Base-by-base conservation (phyloP, 2,329 filamentous ascomycete genomes). In the Westerdykella aurantiaca region DNA sequence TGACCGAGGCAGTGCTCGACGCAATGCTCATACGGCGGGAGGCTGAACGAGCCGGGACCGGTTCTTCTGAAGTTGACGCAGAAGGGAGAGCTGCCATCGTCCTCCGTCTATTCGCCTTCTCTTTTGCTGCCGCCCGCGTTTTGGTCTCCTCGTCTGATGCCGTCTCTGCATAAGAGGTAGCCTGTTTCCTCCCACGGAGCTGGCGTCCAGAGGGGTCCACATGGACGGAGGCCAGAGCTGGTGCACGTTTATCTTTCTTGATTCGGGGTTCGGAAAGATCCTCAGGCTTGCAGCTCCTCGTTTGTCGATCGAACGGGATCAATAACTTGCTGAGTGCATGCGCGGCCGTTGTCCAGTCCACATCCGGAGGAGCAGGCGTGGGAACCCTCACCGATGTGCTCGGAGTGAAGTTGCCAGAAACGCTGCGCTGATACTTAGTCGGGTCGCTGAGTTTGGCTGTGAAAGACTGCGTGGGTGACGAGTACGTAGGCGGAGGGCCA, bases 381-480 rank as follows among this genome's bases (percentile, higher is more conserved):
- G 79, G 74, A 14, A 66, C 68, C 45, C 66, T 67, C 18, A 72
- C 63, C 39, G 65, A 64, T 51, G 61, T 60, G 22, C 63, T 55
- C 31, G 68, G 53, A 9, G 39, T 39, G 16, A 51, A 56, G 25
- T 53, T 55, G 21, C 76, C 76, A 2, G 83, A 85, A 22, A 82
- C 66, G 50, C 76, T 85, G 22, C 83, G 77, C 34, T 80, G 77
- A 50, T 86, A 72, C 48, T 81, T 85, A 7, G 81, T 72, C 1
- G 83, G 78, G 37, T 85, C 79, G 1, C 86, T 76, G 10, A 88
- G 82, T 66, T 88, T 95, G 18, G 88, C 88, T 1, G 82, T 81
- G 34, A 88, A 97, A 0, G 91, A 86, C 49, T 91, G 86, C 0
- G 91, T 97, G 0, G 90, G 88, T 1, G 89, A 88, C 2, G 82